These are phyloP conservation scores for Dujonia santamariae DNA, from an alignment of 1,139 yeast genomes.

Conservation along the genomic window DNA sequence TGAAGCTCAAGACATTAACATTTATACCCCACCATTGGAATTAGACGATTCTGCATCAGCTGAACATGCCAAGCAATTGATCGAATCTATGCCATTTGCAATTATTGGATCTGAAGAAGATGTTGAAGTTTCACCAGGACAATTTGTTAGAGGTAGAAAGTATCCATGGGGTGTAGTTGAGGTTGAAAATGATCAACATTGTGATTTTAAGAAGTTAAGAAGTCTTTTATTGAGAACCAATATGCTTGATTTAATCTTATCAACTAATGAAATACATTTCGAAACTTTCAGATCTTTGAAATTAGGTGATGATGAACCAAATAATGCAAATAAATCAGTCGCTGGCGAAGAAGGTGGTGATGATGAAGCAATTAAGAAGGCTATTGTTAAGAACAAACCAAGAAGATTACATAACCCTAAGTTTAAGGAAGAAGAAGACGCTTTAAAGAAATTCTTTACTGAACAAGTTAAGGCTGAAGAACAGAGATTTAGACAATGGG, in stretches of 20 bases:
- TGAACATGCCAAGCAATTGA: slow-evolving; percentile 77
- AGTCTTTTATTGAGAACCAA: slow-evolving; percentile 86
- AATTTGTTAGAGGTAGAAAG: slow-evolving; percentile 81
- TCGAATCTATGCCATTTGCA: slow-evolving; percentile 93
- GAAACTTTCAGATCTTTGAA: slow-evolving; percentile 84
- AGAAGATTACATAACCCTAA: slow-evolving; percentile 76
- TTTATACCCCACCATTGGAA: slow-evolving; percentile 85
- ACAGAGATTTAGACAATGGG: slow-evolving; percentile 98
- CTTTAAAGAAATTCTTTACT: slow-evolving; percentile 91
- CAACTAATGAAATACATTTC: slow-evolving; percentile 91
- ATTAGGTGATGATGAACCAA: slow-evolving; percentile 52
- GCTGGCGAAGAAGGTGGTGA: slow-evolving; percentile 38
- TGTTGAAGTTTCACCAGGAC: slow-evolving; percentile 73
- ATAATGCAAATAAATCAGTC: slow-evolving; percentile 28
- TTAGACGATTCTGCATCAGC: slow-evolving; percentile 71
- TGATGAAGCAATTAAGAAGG: slow-evolving; percentile 33
- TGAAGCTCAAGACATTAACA: slow-evolving; percentile 86
- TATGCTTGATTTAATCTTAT: slow-evolving; percentile 81
- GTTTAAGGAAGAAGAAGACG: slow-evolving; percentile 94
- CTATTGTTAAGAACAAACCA: slow-evolving; percentile 38
- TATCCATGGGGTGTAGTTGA: slow-evolving; percentile 98
- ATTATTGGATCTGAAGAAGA: slow-evolving; percentile 89
- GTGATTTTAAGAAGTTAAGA: slow-evolving; percentile 92
- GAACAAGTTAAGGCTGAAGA: slow-evolving; percentile 98
- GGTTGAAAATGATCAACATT: slow-evolving; percentile 92